A percentile compares a stretch with the other conserved stretches of the same genome.
These are phyloP conservation scores for Circinella umbellata DNA, from an alignment of 371 early-diverging fungal species.

Conservation along the genomic window DNA sequence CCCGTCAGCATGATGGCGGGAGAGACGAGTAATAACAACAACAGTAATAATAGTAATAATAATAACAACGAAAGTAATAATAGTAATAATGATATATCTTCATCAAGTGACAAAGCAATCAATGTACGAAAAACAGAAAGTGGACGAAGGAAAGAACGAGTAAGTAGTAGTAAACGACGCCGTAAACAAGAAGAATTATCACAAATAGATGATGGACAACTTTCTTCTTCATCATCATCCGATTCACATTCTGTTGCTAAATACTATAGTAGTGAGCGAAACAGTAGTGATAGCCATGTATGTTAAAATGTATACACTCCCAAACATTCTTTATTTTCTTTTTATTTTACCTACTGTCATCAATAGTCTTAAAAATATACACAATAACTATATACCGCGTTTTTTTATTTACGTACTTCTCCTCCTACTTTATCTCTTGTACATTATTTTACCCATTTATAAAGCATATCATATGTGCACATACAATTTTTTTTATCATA, in stretches of 20 bases:
- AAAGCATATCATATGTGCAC: neutral
- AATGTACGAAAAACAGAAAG: constrained; percentile 38
- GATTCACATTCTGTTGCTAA: constrained; percentile 16
- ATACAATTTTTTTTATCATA: too few relatives aligned
- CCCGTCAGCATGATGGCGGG: constrained; percentile 13
- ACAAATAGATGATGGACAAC: neutral
- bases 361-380: neutral
- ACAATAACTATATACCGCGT: neutral
- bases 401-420: neutral
- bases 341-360: neutral
- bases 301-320: neutral
- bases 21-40: neutral
- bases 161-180: constrained; percentile 5
- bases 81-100: too few relatives aligned
- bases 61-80: too few relatives aligned
- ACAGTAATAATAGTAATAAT: too few relatives aligned
- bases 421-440: neutral
- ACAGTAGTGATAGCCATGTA: constrained; percentile 27
- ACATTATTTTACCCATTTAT: constrained; percentile 3
- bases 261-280: constrained; percentile 28
- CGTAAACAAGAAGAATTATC: constrained; percentile 5
- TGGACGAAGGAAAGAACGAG: constrained; percentile 41
- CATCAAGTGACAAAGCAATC: neutral
- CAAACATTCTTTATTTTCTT: neutral
- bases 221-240: neutral